These are phyloP conservation scores for Geosmithia flava DNA, from an alignment of 2,329 filamentous ascomycete species.

Conservation along the genomic window DNA sequence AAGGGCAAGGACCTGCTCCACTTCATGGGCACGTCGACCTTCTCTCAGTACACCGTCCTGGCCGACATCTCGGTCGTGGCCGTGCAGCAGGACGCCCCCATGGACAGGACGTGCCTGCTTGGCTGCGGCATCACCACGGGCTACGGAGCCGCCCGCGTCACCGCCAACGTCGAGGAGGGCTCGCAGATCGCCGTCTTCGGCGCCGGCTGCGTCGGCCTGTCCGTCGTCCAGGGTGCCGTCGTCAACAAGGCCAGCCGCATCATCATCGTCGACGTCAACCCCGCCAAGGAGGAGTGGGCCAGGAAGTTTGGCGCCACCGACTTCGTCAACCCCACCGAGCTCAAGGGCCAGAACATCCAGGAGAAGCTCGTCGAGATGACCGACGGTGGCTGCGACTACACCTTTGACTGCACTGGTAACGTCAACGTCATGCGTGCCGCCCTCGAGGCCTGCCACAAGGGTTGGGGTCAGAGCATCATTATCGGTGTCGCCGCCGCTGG, in stretches of 20 bases:
- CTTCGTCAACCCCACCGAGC: constrained; percentile 86
- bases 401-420: constrained; percentile 98
- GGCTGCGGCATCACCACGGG: constrained; percentile 98
- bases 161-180: constrained; percentile 81
- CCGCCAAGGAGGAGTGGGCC: constrained; percentile 80
- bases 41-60: constrained; percentile 97
- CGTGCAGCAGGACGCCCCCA: constrained; percentile 78
- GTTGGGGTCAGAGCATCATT: constrained; percentile 95
- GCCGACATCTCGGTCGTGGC: constrained; percentile 97
- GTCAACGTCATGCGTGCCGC: constrained; percentile 92
- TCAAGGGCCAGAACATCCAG: constrained; percentile 67
- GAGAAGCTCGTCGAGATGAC: constrained; percentile 96
- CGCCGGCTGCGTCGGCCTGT: constrained; percentile 89
- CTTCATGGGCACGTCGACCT: constrained; percentile 99
- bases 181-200: constrained; percentile 88
- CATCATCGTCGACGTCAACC: constrained; percentile 68
- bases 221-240: constrained; percentile 87
- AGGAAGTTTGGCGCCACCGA: constrained; percentile 92
- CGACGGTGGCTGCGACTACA: constrained; percentile 96
- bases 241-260: constrained; percentile 70
- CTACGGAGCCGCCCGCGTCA: constrained; percentile 90
- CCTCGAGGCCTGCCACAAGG: constrained; percentile 97
- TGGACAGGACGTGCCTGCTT: constrained; percentile 91
- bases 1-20: constrained; percentile 92
- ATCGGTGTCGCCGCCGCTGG: constrained; percentile 95